Evolutionary conservation across 306 rosid species (phyloP), one percentile per base, ranked within the genome.

Genomic region (Alnus glutinosa): DNA sequence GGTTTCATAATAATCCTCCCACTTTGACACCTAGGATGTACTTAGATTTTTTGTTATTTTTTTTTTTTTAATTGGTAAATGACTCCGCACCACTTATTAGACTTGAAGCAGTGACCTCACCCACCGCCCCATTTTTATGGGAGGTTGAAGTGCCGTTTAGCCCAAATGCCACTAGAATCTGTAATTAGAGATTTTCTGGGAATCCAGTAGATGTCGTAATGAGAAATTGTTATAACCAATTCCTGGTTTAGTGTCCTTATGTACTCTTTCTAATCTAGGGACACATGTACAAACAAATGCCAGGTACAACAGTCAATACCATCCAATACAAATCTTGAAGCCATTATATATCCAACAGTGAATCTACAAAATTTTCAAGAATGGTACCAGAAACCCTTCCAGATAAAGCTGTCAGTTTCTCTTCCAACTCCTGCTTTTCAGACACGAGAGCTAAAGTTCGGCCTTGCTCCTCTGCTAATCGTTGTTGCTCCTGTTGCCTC

Each of bases 401-500:
- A 18, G 91, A 82, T 74, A 88, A 70, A 70, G 86, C 86, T 78
- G 83, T 77, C 69, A 95, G 88, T 77, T 89, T 90, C 84, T 91
- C 93, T 79, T 91, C 97, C 85, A 95, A 77, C 76, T 85, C 93
- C 81, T 86, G 94, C 86, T 95, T 95, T 84, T 91, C 96, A 84
- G 92, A 89, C 64, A 80, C 32, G 49, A 95, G 88, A 58, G 75
- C 77, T 48, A 92, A 83, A 75, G 89, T 82, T 69, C 57, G 76
- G 71, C 85, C 80, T 75, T 91, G 96, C 80, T 86, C 93, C 80
- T 85, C 93, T 36, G 89, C 89, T 83, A 92, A 83, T 79, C 80
- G 86, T 73, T 92, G 89, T 74, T 76, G 90, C 89, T 85, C 98
- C 83, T 90, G 96, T 83, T 87, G 98, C 90, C 98, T 95, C 89